Base-by-base conservation (phyloP, 2,329 filamentous ascomycete genomes). In the Colletotrichum simmondsii region DNA sequence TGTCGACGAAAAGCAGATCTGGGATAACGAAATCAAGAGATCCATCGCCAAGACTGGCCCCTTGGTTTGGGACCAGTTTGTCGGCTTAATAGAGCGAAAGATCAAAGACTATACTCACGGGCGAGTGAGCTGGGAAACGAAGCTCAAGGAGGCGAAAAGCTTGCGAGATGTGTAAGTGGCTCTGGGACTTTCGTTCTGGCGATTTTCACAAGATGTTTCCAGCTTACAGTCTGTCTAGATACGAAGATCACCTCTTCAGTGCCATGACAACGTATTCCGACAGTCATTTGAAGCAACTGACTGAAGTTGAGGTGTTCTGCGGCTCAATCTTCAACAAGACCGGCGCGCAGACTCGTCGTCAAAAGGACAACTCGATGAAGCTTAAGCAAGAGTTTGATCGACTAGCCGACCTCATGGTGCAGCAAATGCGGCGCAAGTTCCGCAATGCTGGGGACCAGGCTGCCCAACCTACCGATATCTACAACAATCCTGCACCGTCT, bases 1-100 rank as follows among this genome's bases (percentile, higher is more conserved):
- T 0, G 91, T 97, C 12, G 90, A 97, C 76, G 94, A 97, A 80
- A 85, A 86, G 58, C 86, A 87, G 65, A 93, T 95, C 56, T 92
- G 92, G 84, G 76, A 81, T 10, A 79, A 87, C 5, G 81, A 91
- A 19, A 85, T 88, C 52, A 83, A 80, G 57, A 77, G 78, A 16
- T 75, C 62, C 0, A 74, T 80, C 4, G 76, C 75, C 8, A 76
- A 62, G 12, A 71, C 60, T 2, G 81, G 81, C 0, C 70, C 77
- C 0, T 81, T 83, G 0, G 82, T 90, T 2, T 89, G 87, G 86
- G 79, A 84, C 3, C 78, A 82, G 7, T 72, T 90, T 1, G 65
- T 85, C 3, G 63, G 49, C 0, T 75, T 78, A 8, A 77, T 85
- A 14, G 42, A 73, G 2, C 58, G 74, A 0, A 75, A 81, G 46